These are phyloP conservation scores for Sclerotinia sclerotiorum DNA, from an alignment of 2,329 filamentous ascomycete genomes.

Conservation along the genomic window DNA sequence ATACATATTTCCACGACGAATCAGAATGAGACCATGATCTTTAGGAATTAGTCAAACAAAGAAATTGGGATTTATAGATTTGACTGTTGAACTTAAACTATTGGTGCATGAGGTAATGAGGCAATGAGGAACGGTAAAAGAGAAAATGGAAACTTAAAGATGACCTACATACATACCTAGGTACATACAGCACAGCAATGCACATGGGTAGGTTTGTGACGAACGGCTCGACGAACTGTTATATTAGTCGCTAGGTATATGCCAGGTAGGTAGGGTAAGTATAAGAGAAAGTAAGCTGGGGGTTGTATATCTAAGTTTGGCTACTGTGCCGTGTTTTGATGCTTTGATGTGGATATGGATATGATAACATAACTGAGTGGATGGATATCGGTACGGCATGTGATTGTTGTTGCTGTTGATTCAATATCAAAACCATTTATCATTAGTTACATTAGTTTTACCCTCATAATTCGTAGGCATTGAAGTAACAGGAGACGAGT, in stretches of 20 bases:
- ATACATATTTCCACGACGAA: neutral
- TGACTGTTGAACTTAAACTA: neutral
- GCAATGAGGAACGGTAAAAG: neutral
- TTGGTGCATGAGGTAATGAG: neutral
- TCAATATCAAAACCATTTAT: too few species aligned
- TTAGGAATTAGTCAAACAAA: neutral
- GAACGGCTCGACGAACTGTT: neutral
- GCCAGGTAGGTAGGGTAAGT: neutral
- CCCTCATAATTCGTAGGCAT: too few species aligned
- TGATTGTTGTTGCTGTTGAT: too few species aligned
- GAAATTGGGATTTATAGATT: neutral
- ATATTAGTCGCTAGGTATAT: neutral
- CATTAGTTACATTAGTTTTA: too few species aligned
- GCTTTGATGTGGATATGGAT: neutral
- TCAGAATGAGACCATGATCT: neutral
- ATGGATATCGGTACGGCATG: too few species aligned
- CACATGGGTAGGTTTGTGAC: neutral
- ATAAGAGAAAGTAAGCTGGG: neutral
- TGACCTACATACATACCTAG: too few species aligned
- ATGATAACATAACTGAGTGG: too few species aligned
- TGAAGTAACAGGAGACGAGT: too few species aligned
- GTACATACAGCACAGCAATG: too few species aligned
- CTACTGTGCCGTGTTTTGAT: neutral
- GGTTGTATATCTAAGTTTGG: neutral
- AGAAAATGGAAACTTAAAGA: neutral